Conservation (phyloP, 352 stramenopile species). For the Phytophthora pistaciae region DNA sequence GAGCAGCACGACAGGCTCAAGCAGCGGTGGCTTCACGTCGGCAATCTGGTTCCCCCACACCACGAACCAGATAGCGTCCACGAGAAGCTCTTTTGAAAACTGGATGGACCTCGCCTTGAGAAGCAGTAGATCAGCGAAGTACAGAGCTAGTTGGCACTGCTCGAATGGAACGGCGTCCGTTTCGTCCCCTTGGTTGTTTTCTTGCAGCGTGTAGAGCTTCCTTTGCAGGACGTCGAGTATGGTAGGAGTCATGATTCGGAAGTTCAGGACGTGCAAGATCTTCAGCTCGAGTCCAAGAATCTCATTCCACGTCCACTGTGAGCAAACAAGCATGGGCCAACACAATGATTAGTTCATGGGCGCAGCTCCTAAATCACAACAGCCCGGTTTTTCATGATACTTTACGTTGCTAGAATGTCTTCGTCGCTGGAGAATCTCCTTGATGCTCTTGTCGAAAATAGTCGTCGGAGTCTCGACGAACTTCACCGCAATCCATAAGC, state of each 20-base stretch:
- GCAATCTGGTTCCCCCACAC: constrained; percentile 53
- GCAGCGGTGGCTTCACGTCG: constrained; percentile 52
- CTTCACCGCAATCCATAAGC: constrained; percentile 79
- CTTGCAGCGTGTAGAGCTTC: constrained; percentile 40
- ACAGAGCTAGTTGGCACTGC: constrained; percentile 61
- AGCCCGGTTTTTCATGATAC: constrained; percentile 7
- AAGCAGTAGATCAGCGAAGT: constrained; percentile 68
- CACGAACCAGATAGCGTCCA: constrained; percentile 70
- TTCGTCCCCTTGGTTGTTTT: constrained; percentile 11
- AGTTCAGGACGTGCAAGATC: constrained; percentile 55
- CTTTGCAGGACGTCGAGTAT: constrained; percentile 57
- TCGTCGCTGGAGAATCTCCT: constrained; percentile 66
- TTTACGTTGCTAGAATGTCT: constrained; percentile 71
- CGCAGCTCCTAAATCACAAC: too few species aligned
- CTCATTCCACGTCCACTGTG: constrained; percentile 74
- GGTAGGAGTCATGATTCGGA: constrained; percentile 64
- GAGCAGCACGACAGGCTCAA: constrained; percentile 65
- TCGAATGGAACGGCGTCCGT: constrained; percentile 23
- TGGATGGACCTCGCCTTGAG: constrained; percentile 51
- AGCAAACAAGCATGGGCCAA: not conserved
- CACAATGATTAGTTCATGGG: constrained; percentile 4
- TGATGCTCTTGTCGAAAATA: constrained; percentile 66
- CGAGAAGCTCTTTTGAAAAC: constrained; percentile 58
- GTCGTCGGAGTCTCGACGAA: constrained; percentile 71
- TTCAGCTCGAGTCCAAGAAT: constrained; percentile 60